A percentile compares a stretch with the other conserved stretches of the same genome.
Conservation (phyloP, 257 asterid species). For the Solanum dulcamara region DNA sequence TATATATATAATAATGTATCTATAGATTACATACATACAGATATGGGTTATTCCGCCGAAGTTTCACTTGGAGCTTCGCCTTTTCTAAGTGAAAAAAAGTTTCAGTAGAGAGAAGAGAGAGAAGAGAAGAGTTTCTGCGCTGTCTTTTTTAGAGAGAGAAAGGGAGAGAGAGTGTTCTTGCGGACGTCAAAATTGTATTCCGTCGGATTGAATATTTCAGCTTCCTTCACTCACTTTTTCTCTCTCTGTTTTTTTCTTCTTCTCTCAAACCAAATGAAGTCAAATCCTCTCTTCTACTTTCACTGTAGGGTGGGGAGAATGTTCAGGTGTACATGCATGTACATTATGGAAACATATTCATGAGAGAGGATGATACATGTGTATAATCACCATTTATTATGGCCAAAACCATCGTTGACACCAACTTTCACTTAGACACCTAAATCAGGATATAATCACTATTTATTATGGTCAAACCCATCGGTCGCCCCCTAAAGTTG, state of each 20-base stretch:
- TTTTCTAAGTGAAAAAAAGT: neutral
- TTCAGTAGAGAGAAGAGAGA: constrained; percentile 29
- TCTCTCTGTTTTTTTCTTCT: neutral
- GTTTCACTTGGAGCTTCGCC: neutral
- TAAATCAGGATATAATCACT: too few species aligned
- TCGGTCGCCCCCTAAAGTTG: too few species aligned
- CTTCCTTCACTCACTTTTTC: neutral
- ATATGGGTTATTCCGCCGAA: neutral
- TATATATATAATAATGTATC: too few species aligned
- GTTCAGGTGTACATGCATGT: neutral
- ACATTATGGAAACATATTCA: too few species aligned
- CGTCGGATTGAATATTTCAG: constrained; percentile 34
- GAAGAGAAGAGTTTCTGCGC: constrained; percentile 16
- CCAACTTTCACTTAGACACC: too few species aligned
- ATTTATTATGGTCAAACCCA: too few species aligned
- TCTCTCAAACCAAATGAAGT: neutral
- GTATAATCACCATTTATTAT: too few species aligned
- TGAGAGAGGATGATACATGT: too few species aligned
- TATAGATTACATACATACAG: neutral
- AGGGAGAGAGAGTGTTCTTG: constrained; percentile 16
- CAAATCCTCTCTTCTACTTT: constrained; percentile 18
- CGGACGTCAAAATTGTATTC: constrained; percentile 64
- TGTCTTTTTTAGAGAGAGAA: constrained; percentile 7
- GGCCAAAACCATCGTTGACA: too few species aligned
- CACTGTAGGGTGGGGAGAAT: neutral